These are phyloP conservation scores for Gomphus sp. DNA, from an alignment of 1,284 basidiomycete species.

Conservation along the genomic window DNA sequence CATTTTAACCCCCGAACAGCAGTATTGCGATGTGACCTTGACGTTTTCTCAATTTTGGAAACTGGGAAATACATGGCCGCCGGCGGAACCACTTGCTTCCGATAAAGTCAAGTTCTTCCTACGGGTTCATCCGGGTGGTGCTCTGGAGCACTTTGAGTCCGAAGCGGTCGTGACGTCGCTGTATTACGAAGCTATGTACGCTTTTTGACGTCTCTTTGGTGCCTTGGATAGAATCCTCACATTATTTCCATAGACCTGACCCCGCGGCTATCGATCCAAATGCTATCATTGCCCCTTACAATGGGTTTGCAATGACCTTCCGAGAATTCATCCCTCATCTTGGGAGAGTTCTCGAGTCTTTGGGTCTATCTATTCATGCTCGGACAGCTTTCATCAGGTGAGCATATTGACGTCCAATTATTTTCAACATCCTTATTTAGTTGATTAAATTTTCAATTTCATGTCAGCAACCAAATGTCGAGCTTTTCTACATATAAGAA, in stretches of 20 bases:
- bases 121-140: constrained; percentile 46
- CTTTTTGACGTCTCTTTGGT: constrained; percentile 67
- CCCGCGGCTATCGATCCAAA: constrained; percentile 60
- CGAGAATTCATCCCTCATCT: constrained; percentile 69
- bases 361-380: constrained; percentile 70
- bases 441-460: background rate
- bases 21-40: constrained; percentile 69
- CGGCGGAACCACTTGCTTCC: constrained; percentile 53
- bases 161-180: constrained; percentile 51
- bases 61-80: constrained; percentile 63
- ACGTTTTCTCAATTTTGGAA: constrained; percentile 62
- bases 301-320: constrained; percentile 73
- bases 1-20: constrained; percentile 55
- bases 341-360: constrained; percentile 64
- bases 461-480: constrained; percentile 57
- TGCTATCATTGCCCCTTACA: constrained; percentile 66
- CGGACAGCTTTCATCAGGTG: constrained; percentile 32
- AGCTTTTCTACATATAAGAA: constrained; percentile 67
- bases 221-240: constrained; percentile 26
- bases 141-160: constrained; percentile 71
- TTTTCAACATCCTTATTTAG: background rate
- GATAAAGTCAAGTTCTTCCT: constrained; percentile 73
- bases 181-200: constrained; percentile 18
- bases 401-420: background rate
- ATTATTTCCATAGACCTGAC: constrained; percentile 45